Conservation (phyloP, 352 stramenopile genomes). For the Blastocystis sp. region DNA sequence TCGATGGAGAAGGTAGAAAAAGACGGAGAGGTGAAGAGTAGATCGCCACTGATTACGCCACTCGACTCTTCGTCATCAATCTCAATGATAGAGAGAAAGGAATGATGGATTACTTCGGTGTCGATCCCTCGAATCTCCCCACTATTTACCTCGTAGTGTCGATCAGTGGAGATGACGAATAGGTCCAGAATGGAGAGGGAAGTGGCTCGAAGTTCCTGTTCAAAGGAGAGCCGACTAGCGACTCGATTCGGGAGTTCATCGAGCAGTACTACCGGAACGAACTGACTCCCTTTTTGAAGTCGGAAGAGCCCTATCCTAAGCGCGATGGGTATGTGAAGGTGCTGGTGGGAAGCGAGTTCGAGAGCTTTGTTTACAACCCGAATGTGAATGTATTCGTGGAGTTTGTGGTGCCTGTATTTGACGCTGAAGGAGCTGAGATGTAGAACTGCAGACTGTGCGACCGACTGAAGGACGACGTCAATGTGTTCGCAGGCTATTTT, state of each 20-base stretch:
- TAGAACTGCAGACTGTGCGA: conserved; percentile 25
- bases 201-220: conserved; percentile 6
- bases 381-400: conserved; percentile 56
- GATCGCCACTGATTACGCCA: conserved; percentile 3
- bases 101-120: conserved; percentile 32
- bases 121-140: neutral
- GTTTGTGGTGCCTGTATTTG: neutral
- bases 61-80: conserved; percentile 26
- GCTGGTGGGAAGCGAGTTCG: conserved; percentile 2
- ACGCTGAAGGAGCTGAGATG: neutral
- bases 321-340: conserved; percentile 12
- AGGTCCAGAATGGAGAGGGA: conserved; percentile 1
- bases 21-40: neutral
- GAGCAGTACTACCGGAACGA: neutral
- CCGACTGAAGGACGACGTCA: neutral
- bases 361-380: neutral
- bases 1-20: neutral
- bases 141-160: neutral
- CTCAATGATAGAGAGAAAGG: neutral
- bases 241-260: conserved; percentile 17
- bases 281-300: conserved; percentile 17
- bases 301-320: neutral
- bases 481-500: conserved; percentile 28
- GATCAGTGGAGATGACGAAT: neutral
- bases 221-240: neutral